These are phyloP conservation scores for Trichoderma sp. DNA, from an alignment of 2,329 filamentous ascomycete species.

Conservation along the genomic window DNA sequence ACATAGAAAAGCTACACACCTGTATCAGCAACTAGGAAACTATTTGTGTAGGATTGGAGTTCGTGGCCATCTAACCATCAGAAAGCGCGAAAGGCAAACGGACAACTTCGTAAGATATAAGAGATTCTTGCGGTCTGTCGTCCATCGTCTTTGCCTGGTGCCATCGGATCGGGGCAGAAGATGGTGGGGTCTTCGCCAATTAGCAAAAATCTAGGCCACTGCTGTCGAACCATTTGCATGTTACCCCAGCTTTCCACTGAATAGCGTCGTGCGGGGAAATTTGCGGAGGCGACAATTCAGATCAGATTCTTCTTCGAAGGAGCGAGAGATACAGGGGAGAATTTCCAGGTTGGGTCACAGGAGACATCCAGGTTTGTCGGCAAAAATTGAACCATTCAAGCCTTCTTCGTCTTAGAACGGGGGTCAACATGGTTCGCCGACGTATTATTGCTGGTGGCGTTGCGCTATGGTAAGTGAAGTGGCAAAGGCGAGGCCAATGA, in stretches of 20 bases:
- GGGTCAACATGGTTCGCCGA: not conserved
- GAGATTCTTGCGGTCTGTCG: not conserved
- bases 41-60: not conserved
- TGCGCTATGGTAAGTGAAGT: not conserved
- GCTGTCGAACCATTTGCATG: not conserved
- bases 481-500: not conserved
- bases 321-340: not conserved
- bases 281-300: conserved; percentile 5
- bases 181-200: conserved; percentile 11
- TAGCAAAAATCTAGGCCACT: conserved; percentile 2
- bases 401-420: not conserved
- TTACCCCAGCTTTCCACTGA: conserved; percentile 7
- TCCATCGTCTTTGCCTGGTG: not conserved
- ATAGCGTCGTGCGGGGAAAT: conserved; percentile 2
- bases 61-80: not conserved
- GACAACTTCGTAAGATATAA: conserved; percentile 4
- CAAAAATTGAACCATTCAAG: not conserved
- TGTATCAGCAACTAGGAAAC: not conserved
- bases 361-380: not conserved
- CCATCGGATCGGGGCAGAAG: conserved; percentile 9
- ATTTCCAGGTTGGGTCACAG: not conserved
- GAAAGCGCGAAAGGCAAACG: not conserved
- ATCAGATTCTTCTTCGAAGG: not conserved
- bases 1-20: not conserved
- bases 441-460: conserved; percentile 5